Conservation (phyloP, 305 asterid genomes). For the Andrographis paniculata region DNA sequence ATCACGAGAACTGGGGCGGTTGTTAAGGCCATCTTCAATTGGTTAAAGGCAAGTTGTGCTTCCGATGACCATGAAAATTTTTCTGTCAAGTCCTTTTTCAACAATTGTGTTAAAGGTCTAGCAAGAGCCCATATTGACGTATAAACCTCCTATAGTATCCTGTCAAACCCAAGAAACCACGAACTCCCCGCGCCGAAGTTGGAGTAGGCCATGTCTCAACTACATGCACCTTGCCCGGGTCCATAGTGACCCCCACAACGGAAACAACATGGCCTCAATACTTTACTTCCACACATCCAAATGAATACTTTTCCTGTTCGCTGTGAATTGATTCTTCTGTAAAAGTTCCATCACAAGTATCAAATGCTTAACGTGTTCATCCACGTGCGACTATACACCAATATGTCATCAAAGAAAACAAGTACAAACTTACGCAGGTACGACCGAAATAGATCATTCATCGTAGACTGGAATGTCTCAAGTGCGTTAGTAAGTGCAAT, state of each 20-base stretch:
- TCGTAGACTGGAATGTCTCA: conserved; percentile 1
- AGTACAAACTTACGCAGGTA: neutral
- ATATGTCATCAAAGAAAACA: conserved; percentile 3
- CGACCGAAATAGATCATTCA: conserved; percentile 4
- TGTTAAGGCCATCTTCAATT: neutral
- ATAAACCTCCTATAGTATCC: conserved; percentile 5
- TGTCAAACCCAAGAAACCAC: neutral
- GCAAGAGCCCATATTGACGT: neutral
- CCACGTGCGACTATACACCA: neutral
- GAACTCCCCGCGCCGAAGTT: neutral
- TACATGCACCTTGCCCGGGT: neutral
- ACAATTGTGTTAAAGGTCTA: neutral
- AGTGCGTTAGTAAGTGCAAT: conserved; percentile 1
- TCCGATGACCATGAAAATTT: neutral
- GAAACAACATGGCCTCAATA: conserved; percentile 1
- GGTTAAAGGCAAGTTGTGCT: neutral
- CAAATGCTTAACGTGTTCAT: neutral
- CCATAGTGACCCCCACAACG: neutral
- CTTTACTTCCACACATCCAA: neutral
- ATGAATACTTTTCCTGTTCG: neutral
- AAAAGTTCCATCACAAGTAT: neutral
- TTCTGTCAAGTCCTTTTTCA: neutral
- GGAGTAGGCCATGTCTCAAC: conserved; percentile 1
- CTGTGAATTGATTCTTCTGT: neutral
- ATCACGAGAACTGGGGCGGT: neutral